Evolutionary conservation across 2,329 filamentous ascomycete genomes (phyloP).

Genomic region (Aspergillus fijiensis): DNA sequence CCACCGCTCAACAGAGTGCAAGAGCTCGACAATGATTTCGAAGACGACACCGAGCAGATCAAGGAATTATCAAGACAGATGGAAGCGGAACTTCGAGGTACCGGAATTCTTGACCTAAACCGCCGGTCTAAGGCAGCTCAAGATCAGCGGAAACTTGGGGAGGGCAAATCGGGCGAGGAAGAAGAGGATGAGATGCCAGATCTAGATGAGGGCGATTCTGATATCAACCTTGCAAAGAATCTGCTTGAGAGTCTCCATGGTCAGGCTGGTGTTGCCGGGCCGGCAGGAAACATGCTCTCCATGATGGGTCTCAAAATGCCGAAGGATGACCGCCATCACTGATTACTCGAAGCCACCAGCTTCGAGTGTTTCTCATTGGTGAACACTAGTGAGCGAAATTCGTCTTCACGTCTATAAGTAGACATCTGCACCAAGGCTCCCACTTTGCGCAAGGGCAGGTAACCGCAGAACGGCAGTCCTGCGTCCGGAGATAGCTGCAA

Average conservation of each 20-base stretch:
- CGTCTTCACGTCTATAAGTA: too few species aligned
- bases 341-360: neutral
- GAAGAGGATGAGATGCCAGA: conserved; percentile 24
- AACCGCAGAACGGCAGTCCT: too few species aligned
- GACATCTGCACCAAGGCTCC: too few species aligned
- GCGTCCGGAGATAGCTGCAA: neutral
- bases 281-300: conserved; percentile 80
- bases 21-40: conserved; percentile 50
- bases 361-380: too few species aligned
- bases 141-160: conserved; percentile 24
- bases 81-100: conserved; percentile 49
- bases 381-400: too few species aligned
- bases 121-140: conserved; percentile 19
- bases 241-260: conserved; percentile 89
- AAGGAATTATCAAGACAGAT: conserved; percentile 46
- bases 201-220: conserved; percentile 64
- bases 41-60: conserved; percentile 62
- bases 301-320: conserved; percentile 83
- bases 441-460: too few species aligned
- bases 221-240: conserved; percentile 87
- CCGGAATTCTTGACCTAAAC: conserved; percentile 46
- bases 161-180: conserved; percentile 30
- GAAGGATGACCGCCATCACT: conserved; percentile 61
- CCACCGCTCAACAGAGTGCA: conserved; percentile 39
- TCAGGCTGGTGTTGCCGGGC: conserved; percentile 80